Percentiles rank a stretch among this genome's conserved stretches.
phyloP scores from a whole-genome alignment of 2,329 filamentous ascomycete species.

The Pseudogymnoascus sp. region DNA sequence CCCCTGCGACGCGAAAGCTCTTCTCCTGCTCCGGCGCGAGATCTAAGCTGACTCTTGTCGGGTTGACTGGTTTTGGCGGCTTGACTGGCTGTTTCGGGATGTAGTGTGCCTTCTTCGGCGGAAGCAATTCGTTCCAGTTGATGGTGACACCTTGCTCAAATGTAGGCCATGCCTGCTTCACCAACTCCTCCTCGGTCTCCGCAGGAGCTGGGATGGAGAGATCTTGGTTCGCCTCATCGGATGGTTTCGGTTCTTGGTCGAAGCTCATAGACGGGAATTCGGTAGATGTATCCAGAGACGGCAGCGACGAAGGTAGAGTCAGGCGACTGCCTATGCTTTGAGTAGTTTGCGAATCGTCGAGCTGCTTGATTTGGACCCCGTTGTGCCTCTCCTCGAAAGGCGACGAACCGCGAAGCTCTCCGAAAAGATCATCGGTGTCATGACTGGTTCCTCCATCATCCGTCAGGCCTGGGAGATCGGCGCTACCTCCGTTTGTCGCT shows the following conservation, averaged over 20 bases:
- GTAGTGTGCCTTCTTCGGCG: slow-evolving; percentile 69
- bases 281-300: slow-evolving; percentile 8
- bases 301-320: slow-evolving; percentile 18
- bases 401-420: slow-evolving; percentile 39
- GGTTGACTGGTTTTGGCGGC: slow-evolving; percentile 71
- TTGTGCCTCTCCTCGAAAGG: slow-evolving; percentile 22
- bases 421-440: slow-evolving; percentile 58
- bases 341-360: slow-evolving; percentile 16
- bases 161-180: slow-evolving; percentile 71
- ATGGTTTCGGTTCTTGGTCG: slow-evolving; percentile 27
- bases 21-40: slow-evolving; percentile 80
- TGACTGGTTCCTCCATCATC: slow-evolving; percentile 53
- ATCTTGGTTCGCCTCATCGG: slow-evolving; percentile 43
- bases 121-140: slow-evolving; percentile 74
- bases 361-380: slow-evolving; percentile 25
- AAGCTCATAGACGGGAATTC: slow-evolving; percentile 37
- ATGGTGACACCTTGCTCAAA: slow-evolving; percentile 70
- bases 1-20: slow-evolving; percentile 65
- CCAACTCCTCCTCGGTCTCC: slow-evolving; percentile 64
- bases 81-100: slow-evolving; percentile 71
- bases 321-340: slow-evolving; percentile 15
- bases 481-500: slow-evolving; percentile 17
- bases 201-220: slow-evolving; percentile 58
- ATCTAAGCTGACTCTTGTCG: slow-evolving; percentile 82
- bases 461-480: slow-evolving; percentile 27